phyloP scores from a whole-genome alignment of 352 stramenopile species.

The Phytophthora agathidicida region DNA sequence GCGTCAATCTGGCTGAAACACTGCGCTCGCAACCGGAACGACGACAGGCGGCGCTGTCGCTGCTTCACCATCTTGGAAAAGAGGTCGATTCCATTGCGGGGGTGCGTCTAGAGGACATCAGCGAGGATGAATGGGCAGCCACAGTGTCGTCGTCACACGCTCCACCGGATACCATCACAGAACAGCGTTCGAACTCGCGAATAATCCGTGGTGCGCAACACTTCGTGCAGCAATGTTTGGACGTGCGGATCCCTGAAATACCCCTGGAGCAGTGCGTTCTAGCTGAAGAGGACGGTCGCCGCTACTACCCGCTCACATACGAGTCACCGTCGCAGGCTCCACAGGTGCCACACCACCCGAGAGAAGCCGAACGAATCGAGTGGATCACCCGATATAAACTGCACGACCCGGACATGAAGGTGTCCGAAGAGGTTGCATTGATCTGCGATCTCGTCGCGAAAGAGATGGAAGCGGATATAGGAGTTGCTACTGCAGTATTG shows the following conservation, averaged over 20 bases:
- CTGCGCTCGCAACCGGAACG: conserved; percentile 35
- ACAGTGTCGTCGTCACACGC: conserved; percentile 18
- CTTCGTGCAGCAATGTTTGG: conserved; percentile 63
- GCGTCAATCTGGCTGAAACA: conserved; percentile 47
- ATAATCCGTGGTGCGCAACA: conserved; percentile 31
- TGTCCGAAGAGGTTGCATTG: conserved; percentile 43
- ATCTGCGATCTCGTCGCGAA: conserved; percentile 57
- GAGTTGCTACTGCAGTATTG: conserved; percentile 39
- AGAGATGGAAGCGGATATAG: conserved; percentile 44
- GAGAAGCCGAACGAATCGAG: conserved; percentile 36
- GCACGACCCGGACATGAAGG: conserved; percentile 9
- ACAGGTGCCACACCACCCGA: conserved; percentile 19
- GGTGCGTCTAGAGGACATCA: conserved; percentile 37
- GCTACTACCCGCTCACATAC: conserved; percentile 49
- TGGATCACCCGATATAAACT: conserved; percentile 42
- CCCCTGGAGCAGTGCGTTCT: conserved; percentile 44
- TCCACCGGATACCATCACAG: neutral
- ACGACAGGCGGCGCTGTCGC: conserved; percentile 33
- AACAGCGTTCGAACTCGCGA: conserved; percentile 15
- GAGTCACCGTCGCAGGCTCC: conserved; percentile 31
- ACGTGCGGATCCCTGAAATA: conserved; percentile 47
- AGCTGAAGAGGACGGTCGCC: conserved; percentile 43
- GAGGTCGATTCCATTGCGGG: conserved; percentile 18
- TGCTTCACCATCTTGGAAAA: conserved; percentile 40
- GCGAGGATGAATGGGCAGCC: conserved; percentile 42